Evolutionary conservation across 2,329 filamentous ascomycete species (phyloP).

Genomic region (Ambrosiella xylebori): DNA sequence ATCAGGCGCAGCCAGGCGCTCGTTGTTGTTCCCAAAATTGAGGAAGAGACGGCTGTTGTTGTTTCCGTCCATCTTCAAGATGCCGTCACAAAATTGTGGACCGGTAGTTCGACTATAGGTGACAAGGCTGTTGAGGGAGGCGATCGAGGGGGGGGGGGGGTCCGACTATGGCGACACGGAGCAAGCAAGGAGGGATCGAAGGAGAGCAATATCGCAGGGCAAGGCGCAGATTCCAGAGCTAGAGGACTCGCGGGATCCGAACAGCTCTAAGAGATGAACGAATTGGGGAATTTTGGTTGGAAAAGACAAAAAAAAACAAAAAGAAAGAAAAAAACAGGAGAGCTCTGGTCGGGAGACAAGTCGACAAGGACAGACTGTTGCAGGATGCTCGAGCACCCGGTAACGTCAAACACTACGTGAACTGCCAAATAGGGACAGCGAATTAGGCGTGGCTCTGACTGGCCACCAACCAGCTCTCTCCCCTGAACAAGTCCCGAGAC

Average conservation of each 20-base stretch:
- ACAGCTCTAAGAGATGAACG: background rate
- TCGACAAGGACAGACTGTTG: conserved; percentile 3
- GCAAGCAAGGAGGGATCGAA: background rate
- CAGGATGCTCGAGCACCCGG: conserved; percentile 1
- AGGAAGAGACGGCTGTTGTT: conserved; percentile 47
- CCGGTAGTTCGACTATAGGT: background rate
- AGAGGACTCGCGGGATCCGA: background rate
- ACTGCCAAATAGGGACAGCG: conserved; percentile 1
- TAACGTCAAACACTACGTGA: conserved; percentile 3
- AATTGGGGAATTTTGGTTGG: background rate
- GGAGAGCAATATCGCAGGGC: background rate
- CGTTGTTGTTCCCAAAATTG: conserved; percentile 49
- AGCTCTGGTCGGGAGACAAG: conserved; percentile 2
- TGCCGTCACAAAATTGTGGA: background rate
- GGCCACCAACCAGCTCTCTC: background rate
- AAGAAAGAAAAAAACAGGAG: conserved; percentile 6
- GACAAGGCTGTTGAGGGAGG: background rate
- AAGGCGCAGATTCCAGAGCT: conserved; percentile 1
- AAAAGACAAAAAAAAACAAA: background rate
- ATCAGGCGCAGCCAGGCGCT: conserved; percentile 43
- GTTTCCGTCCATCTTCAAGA: conserved; percentile 35
- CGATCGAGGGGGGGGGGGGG: background rate
- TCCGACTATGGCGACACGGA: background rate
- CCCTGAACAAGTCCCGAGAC: background rate
- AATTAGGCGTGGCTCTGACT: background rate